Base-by-base conservation (phyloP, 78 protist species). In the Isochrysis galbana region DNA sequence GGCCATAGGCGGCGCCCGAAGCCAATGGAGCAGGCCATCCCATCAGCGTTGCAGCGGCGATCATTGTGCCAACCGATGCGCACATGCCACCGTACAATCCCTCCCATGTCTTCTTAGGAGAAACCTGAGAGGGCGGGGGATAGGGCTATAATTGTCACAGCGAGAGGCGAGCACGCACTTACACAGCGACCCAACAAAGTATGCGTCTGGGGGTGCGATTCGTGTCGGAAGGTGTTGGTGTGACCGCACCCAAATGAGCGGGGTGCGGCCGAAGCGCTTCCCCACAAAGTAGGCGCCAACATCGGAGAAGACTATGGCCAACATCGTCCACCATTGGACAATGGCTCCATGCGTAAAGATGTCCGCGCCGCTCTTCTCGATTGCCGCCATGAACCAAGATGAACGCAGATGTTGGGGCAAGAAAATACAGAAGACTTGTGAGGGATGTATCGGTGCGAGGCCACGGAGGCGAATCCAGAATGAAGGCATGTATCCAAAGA, bases 321-420 rank as follows among this genome's bases (percentile, higher is more conserved):
- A 0, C 38, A 80, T 41, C 55, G 88, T 80, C 88, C 88, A 80
- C 88, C 88, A 80, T 22, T 44, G 38, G 17, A 80, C 32, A n/a
- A 80, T 1, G 41, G 88, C 54, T 21, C 88, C 88, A 36, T 0
- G 17, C 41, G 55, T 29, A 38, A 80, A 80, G 39, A 32, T 2
- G 55, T 44, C 55, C 22, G 38, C 39, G 47, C n/a, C 2, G 32
- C 34, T 14, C 32, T 23, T 29, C 47, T 11, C 46, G 32, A 77
- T 1, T 29, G 26, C 17, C 32, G 32, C 47, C 34, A 77, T 4
- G 4, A 46, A 46, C 47, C 34, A 36, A 29, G 34, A 7, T 14
- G 46, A 23, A 29, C 84, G 34, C 32, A 39, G 47, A 39, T 34
- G 38, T 36, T 19, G 21, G 23, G 55, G 38, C 36, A 2, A 36